Conservation (phyloP, 768 basidiomycete species). For the Hysterangium stoloniferum region DNA sequence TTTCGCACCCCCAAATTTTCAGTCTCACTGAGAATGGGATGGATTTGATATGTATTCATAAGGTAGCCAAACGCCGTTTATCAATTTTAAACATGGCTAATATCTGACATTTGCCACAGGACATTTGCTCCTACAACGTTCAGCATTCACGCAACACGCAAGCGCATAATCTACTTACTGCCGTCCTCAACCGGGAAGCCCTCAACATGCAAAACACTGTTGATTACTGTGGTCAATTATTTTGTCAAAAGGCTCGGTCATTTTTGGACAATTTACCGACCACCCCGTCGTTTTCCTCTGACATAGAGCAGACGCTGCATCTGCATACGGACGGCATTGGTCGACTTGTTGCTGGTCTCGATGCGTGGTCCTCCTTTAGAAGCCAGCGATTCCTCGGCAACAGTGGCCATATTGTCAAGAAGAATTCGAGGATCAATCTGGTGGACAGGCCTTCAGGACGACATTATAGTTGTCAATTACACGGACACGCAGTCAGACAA, state of each 20-base stretch:
- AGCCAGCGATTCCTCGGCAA: slow-evolving; percentile 61
- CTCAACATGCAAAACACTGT: slow-evolving; percentile 51
- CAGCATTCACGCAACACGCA: slow-evolving; percentile 58
- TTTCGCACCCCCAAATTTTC: background rate
- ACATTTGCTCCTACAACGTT: slow-evolving; percentile 67
- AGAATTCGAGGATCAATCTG: too few relatives aligned
- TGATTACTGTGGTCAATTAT: slow-evolving; percentile 48
- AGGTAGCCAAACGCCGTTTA: background rate
- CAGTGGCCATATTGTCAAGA: slow-evolving; percentile 43
- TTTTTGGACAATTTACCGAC: slow-evolving; percentile 39
- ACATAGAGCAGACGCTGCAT: slow-evolving; percentile 42
- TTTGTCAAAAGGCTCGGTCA: slow-evolving; percentile 39
- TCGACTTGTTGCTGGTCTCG: slow-evolving; percentile 55
- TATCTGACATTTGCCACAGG: slow-evolving; percentile 29
- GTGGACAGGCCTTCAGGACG: too few relatives aligned
- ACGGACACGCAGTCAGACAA: too few relatives aligned
- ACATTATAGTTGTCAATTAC: too few relatives aligned
- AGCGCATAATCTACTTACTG: slow-evolving; percentile 63
- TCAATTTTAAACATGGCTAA: background rate
- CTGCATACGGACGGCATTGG: slow-evolving; percentile 49
- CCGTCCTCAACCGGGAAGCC: slow-evolving; percentile 49
- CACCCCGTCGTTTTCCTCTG: slow-evolving; percentile 41
- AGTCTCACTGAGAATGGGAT: background rate
- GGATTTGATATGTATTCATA: background rate
- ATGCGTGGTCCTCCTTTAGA: slow-evolving; percentile 66